Evolutionary conservation across 345 rosid species (phyloP).

Genomic region (Balakata baccata): DNA sequence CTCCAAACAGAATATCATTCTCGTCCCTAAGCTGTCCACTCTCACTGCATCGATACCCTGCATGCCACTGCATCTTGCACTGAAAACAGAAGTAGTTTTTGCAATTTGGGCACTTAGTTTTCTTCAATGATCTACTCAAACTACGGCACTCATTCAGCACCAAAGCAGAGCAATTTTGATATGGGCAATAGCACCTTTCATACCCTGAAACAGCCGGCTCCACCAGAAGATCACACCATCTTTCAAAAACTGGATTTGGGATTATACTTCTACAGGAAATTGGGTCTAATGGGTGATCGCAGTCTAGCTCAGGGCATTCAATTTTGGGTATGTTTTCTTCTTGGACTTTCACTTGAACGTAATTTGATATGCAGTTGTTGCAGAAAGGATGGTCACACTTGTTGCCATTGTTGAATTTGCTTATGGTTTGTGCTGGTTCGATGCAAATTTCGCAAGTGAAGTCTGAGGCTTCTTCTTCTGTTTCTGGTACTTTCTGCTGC

Average conservation of each 20-base stretch:
- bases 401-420: constrained; percentile 15
- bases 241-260: constrained; percentile 5
- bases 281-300: constrained; percentile 18
- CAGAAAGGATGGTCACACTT: constrained; percentile 18
- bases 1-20: constrained; percentile 9
- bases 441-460: constrained; percentile 23
- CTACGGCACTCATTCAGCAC: constrained; percentile 23
- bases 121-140: constrained; percentile 5
- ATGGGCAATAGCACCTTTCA: constrained; percentile 26
- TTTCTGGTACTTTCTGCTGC: background rate
- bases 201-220: constrained; percentile 7
- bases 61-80: constrained; percentile 21
- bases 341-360: constrained; percentile 12
- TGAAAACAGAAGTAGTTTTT: constrained; percentile 18
- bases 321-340: background rate
- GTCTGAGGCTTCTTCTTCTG: background rate
- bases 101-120: constrained; percentile 20
- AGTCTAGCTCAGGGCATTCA: constrained; percentile 20
- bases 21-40: background rate
- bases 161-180: constrained; percentile 19
- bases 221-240: constrained; percentile 23
- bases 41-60: constrained; percentile 20
- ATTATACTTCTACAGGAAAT: constrained; percentile 5
- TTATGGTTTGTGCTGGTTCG: background rate
- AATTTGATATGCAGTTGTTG: constrained; percentile 17